phyloP scores from a whole-genome alignment of 2,329 filamentous ascomycete genomes.

The Botrytis hyacinthi region DNA sequence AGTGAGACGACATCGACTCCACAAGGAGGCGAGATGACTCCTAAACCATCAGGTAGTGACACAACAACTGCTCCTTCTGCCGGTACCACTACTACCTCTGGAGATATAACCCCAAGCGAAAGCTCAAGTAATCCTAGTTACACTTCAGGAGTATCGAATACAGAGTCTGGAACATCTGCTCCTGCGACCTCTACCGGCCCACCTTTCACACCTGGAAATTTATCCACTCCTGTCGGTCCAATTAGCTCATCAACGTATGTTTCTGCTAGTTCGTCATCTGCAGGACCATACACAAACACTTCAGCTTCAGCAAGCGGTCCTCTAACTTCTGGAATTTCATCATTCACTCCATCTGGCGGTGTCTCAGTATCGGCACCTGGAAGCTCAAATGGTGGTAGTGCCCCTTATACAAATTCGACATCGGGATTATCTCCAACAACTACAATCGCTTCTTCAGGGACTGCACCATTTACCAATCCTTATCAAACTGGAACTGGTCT shows the following conservation, averaged over 20 bases:
- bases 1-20: not conserved
- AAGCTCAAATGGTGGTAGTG: not conserved
- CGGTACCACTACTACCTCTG: not conserved
- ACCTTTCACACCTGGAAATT: not conserved
- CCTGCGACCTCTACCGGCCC: not conserved
- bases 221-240: not conserved
- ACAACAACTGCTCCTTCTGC: not conserved
- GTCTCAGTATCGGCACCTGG: constrained; percentile 1
- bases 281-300: constrained; percentile 1
- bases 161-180: not conserved
- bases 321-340: constrained; percentile 5
- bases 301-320: constrained; percentile 10
- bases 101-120: not conserved
- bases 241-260: not conserved
- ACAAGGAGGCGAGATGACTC: not conserved
- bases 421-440: constrained; percentile 1
- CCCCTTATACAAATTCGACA: constrained; percentile 11
- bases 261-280: constrained; percentile 13
- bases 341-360: constrained; percentile 3
- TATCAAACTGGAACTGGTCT: not conserved
- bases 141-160: not conserved
- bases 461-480: constrained; percentile 11
- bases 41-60: not conserved
- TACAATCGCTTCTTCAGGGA: not conserved
- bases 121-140: constrained; percentile 5